Percentiles rank a stretch among this genome's conserved stretches.
These are phyloP conservation scores for Candida boidinii DNA, from an alignment of 805 yeast genomes.

Conservation along the genomic window DNA sequence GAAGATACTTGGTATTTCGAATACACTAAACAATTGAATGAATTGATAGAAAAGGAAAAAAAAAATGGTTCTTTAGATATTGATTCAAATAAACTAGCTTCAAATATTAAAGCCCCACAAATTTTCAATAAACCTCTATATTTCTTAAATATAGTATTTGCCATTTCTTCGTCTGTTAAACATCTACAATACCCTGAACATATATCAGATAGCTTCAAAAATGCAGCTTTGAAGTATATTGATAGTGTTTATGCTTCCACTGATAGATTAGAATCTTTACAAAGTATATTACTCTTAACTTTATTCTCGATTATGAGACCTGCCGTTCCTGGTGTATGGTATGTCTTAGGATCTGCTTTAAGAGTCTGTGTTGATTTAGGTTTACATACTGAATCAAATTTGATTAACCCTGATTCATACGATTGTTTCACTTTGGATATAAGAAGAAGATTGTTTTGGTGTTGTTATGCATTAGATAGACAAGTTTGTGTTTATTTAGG, in stretches of 20 bases:
- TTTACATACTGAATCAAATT: slow-evolving; percentile 56
- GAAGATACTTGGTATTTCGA: slow-evolving; percentile 40
- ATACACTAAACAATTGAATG: slow-evolving; percentile 28
- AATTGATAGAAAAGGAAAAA: slow-evolving; percentile 11
- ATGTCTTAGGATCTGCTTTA: slow-evolving; percentile 70
- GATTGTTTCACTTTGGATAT: slow-evolving; percentile 58
- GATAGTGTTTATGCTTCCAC: slow-evolving; percentile 48
- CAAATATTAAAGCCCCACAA: slow-evolving; percentile 34
- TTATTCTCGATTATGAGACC: slow-evolving; percentile 82
- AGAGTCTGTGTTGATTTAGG: slow-evolving; percentile 80
- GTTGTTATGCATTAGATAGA: slow-evolving; percentile 77
- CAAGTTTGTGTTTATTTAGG: slow-evolving; percentile 83
- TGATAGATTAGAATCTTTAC: slow-evolving; percentile 64
- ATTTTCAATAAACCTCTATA: slow-evolving; percentile 47
- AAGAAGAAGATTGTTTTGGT: slow-evolving; percentile 79
- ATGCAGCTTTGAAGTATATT: slow-evolving; percentile 52
- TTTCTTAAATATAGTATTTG: slow-evolving; percentile 70
- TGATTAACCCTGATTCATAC: slow-evolving; percentile 18
- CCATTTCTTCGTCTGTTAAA: slow-evolving; percentile 70
- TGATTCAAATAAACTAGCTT: slow-evolving; percentile 27
- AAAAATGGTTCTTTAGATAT: too few species aligned
- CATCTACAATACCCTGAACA: slow-evolving; percentile 58
- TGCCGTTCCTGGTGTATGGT: slow-evolving; percentile 90
- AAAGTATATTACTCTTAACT: slow-evolving; percentile 61
- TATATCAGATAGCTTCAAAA: slow-evolving; percentile 61